Conservation (phyloP, 192 early-diverging fungal species). For the Coemansia nantahalensis region DNA sequence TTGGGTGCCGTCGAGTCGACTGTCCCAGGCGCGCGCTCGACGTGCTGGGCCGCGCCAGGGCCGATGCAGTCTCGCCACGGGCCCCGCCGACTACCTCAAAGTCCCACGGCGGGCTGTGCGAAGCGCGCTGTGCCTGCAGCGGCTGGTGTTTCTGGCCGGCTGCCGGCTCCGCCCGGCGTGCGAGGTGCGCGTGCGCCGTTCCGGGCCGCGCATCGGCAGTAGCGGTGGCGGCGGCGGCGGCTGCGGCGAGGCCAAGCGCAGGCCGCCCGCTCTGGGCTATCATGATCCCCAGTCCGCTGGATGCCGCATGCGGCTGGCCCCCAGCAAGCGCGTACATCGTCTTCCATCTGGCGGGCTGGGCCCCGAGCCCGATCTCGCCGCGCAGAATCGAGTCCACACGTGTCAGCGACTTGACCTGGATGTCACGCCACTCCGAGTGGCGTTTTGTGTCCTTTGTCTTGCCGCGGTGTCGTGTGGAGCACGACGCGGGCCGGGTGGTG, state of each 20-base stretch:
- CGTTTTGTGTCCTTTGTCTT: slow-evolving; percentile 7
- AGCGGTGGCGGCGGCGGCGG: too few relatives aligned
- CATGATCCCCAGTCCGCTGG: slow-evolving; percentile 35
- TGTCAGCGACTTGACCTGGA: slow-evolving; percentile 48
- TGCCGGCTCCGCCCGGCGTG: not conserved
- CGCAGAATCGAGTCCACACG: slow-evolving; percentile 51
- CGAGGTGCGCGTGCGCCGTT: slow-evolving; percentile 11
- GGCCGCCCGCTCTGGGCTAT: slow-evolving; percentile 1
- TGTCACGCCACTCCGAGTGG: slow-evolving; percentile 44
- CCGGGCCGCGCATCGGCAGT: too few relatives aligned
- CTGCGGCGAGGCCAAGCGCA: not conserved
- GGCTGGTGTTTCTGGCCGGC: not conserved
- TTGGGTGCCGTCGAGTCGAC: not conserved
- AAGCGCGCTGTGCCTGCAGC: not conserved
- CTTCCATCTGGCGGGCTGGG: slow-evolving; percentile 7
- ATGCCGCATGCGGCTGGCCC: not conserved
- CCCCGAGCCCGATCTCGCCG: slow-evolving; percentile 40
- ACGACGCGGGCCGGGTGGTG: too few relatives aligned
- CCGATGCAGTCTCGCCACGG: not conserved
- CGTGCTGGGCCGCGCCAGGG: slow-evolving; percentile 24
- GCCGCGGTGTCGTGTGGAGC: slow-evolving; percentile 26
- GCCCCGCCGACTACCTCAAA: too few relatives aligned
- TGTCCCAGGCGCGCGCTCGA: slow-evolving; percentile 19
- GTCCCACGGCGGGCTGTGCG: not conserved
- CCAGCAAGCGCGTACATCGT: slow-evolving; percentile 10